These are phyloP conservation scores for Datura wrightii DNA, from an alignment of 257 asterid genomes.

Conservation along the genomic window DNA sequence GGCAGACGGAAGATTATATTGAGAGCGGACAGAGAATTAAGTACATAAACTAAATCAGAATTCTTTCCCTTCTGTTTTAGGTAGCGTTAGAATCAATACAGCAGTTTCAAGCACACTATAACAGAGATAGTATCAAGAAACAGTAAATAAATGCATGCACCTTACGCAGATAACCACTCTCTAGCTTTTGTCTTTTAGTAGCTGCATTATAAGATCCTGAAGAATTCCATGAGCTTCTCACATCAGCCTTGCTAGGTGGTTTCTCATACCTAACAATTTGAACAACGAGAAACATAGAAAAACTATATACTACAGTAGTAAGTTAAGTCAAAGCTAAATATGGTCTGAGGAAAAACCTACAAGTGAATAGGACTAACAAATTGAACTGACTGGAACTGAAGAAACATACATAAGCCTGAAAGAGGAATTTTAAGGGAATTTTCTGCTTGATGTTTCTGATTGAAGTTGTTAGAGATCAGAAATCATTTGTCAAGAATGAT, in stretches of 20 bases:
- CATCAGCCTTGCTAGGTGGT: neutral
- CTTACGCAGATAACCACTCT: slow-evolving; percentile 32
- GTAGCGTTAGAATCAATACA: neutral
- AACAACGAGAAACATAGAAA: neutral
- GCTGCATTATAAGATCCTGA: slow-evolving; percentile 21
- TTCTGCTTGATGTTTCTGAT: neutral
- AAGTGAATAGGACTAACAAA: slow-evolving; percentile 20
- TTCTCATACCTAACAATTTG: slow-evolving; percentile 26
- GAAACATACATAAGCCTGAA: neutral
- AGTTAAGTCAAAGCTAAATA: neutral
- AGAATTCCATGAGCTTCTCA: slow-evolving; percentile 25
- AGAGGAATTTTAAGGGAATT: neutral
- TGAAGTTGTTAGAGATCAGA: neutral
- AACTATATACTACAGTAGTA: neutral
- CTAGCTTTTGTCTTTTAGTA: slow-evolving; percentile 34
- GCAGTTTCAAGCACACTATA: neutral
- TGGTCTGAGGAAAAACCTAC: neutral
- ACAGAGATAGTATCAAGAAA: neutral
- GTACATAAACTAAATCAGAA: neutral
- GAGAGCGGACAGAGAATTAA: neutral
- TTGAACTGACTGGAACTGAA: neutral
- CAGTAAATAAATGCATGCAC: slow-evolving; percentile 14
- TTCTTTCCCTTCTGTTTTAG: neutral
- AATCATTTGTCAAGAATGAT: neutral
- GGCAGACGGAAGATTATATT: neutral